Conservation (phyloP, 2,329 filamentous ascomycete species). For the Ophiostoma triangulosporum region DNA sequence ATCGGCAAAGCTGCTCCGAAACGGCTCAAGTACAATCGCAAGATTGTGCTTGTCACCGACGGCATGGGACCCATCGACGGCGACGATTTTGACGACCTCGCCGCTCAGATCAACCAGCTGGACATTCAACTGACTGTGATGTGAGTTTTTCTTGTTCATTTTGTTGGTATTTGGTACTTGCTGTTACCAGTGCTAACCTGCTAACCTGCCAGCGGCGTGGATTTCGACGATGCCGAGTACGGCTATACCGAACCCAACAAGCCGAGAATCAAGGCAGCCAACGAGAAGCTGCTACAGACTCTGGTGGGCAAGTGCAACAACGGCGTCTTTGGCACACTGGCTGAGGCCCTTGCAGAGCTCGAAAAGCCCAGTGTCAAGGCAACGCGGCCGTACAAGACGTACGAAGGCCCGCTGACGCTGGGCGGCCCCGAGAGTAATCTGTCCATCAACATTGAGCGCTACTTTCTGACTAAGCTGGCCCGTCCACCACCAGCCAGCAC, state of each 20-base stretch:
- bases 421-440: conserved; percentile 66
- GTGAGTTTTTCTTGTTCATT: conserved; percentile 41
- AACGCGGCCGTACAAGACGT: conserved; percentile 63
- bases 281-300: conserved; percentile 53
- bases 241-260: conserved; percentile 91
- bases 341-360: conserved; percentile 71
- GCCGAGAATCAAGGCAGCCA: conserved; percentile 41
- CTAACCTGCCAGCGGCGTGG: conserved; percentile 51
- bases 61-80: conserved; percentile 59
- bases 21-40: conserved; percentile 67
- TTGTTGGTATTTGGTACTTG: conserved; percentile 41
- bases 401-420: conserved; percentile 65
- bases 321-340: conserved; percentile 70
- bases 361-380: conserved; percentile 63
- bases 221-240: conserved; percentile 85
- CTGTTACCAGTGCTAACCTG: not conserved
- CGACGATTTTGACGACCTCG: conserved; percentile 57
- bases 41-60: conserved; percentile 77
- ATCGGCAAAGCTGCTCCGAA: conserved; percentile 60
- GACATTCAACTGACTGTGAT: conserved; percentile 68
- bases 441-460: conserved; percentile 77
- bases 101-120: conserved; percentile 58
- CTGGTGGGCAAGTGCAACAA: conserved; percentile 54
- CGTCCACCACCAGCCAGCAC: conserved; percentile 62
- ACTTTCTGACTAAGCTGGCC: conserved; percentile 72